Base-by-base conservation (phyloP, 1,284 basidiomycete species). In the Heterobasidion occidentale region DNA sequence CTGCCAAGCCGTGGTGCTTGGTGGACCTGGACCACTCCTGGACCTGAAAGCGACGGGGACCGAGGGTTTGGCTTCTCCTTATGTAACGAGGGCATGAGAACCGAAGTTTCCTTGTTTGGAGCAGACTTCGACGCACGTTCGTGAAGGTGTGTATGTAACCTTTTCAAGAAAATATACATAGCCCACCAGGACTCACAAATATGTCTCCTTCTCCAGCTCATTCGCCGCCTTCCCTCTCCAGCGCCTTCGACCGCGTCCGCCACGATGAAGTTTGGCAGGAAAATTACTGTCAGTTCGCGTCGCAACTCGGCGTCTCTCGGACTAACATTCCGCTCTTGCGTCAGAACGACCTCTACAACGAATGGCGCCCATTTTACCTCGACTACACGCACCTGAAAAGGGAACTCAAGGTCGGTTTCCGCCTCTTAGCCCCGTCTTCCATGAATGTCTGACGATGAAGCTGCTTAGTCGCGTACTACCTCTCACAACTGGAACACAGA, bases 281-380 rank as follows among this genome's bases (percentile, higher is more conserved):
- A 92, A 69, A 94, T 95, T 64, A 86, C 83, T 64, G 92, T 92
- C 63, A 58, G 84, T 74, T n/a, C 54, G 8, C 51, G 36, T 52
- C 35, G 52, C 44, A 49, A 50, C 54, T 59, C n/a, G 54, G 12
- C 34, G 4, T 20, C 46, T n/a, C 27, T 34, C 38, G 36, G 46
- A 36, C 56, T 51, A 56, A 55, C 56, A 34, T 47, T 52, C 48
- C 42, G 9, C 49, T 9, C 15, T 15, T 51, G 44, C 5, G 1
- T 19, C 65, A 94, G 91, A 86, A 84, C 59, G 87, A 89, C 64
- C 78, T 92, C 51, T 95, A 95, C 72, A 80, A 81, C 61, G 93
- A 94, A 79, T 96, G 93, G 93, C 80, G 86, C 19, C 88, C 90
- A 19, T 90, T 88, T 67, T 97, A 97, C 68, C 81, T 97, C 60